phyloP scores from a whole-genome alignment of 2,329 filamentous ascomycete genomes.

The Arthrocladium fulminans region DNA sequence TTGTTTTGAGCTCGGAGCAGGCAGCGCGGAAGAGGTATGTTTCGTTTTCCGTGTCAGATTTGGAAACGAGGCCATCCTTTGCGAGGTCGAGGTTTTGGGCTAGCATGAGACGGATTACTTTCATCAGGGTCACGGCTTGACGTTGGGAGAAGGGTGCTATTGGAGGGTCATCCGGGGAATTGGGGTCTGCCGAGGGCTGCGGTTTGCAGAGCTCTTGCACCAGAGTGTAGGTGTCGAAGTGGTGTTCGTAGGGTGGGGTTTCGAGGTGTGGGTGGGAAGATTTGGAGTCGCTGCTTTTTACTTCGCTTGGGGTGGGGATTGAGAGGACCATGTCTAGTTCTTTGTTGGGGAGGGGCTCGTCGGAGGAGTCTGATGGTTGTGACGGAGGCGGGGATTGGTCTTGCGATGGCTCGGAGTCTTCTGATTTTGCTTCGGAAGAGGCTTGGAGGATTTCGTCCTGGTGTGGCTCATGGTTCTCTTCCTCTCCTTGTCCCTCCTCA shows the following conservation, averaged over 20 bases:
- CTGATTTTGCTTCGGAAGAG: constrained; percentile 14
- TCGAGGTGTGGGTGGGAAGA: constrained; percentile 39
- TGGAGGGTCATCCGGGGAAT: constrained; percentile 38
- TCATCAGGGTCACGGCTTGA: constrained; percentile 84
- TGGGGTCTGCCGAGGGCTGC: neutral
- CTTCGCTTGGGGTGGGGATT: constrained; percentile 31
- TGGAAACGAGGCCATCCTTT: constrained; percentile 70
- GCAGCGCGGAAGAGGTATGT: constrained; percentile 89
- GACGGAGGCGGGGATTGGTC: constrained; percentile 11
- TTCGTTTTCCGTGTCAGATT: constrained; percentile 90
- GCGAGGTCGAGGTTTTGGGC: constrained; percentile 73
- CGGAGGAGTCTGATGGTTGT: neutral
- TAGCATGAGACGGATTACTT: constrained; percentile 70
- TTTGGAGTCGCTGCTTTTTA: constrained; percentile 17
- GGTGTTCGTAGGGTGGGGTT: constrained; percentile 76
- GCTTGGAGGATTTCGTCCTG: neutral
- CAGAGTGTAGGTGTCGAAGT: constrained; percentile 89
- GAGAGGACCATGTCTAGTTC: constrained; percentile 35
- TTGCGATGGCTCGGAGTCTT: constrained; percentile 4
- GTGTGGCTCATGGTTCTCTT: constrained; percentile 15
- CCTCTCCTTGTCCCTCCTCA: constrained; percentile 20
- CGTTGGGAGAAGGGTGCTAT: constrained; percentile 54
- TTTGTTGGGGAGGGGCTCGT: constrained; percentile 15
- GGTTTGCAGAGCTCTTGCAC: constrained; percentile 59
- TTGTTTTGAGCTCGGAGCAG: constrained; percentile 81